Evolutionary conservation across 2,329 filamentous ascomycete species (phyloP).

Genomic region (Dothiorella sarmentorum): DNA sequence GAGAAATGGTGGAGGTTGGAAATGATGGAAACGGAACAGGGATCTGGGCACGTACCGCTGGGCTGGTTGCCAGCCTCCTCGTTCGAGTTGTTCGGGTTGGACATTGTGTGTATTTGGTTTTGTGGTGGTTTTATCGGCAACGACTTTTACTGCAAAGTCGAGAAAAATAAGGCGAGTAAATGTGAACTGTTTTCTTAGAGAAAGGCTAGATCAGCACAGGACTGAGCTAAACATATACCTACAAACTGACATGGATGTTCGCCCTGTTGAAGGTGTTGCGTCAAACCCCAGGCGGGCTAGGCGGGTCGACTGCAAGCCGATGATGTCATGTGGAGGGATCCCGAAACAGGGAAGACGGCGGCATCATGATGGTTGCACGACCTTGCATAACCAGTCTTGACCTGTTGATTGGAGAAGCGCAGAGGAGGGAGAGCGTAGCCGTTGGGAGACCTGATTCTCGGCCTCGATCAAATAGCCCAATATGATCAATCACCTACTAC

Average conservation of each 20-base stretch:
- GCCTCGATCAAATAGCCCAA: neutral
- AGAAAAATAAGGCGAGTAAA: too few relatives aligned
- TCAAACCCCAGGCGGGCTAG: neutral
- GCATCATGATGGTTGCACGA: neutral
- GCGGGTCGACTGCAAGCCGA: neutral
- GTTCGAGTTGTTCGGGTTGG: constrained; percentile 14
- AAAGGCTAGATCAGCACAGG: too few relatives aligned
- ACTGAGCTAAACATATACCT: neutral
- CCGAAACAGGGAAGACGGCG: constrained; percentile 6
- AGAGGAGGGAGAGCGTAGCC: neutral
- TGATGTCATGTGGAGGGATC: constrained; percentile 14
- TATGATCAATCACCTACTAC: neutral
- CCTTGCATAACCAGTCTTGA: neutral
- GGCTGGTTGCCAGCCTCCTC: constrained; percentile 13
- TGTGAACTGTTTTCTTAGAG: too few relatives aligned
- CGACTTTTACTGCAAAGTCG: too few relatives aligned
- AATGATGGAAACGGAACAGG: neutral
- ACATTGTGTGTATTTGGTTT: neutral
- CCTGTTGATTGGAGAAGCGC: too few relatives aligned
- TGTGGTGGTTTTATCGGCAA: too few relatives aligned
- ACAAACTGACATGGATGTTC: neutral
- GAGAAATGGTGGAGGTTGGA: neutral
- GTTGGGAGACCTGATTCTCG: neutral
- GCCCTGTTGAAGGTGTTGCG: neutral
- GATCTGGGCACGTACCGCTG: neutral